Evolutionary conservation across 805 yeast genomes (phyloP), one percentile per base, ranked within the genome.

Genomic region (Zygosaccharomyces kombuchaensis): DNA sequence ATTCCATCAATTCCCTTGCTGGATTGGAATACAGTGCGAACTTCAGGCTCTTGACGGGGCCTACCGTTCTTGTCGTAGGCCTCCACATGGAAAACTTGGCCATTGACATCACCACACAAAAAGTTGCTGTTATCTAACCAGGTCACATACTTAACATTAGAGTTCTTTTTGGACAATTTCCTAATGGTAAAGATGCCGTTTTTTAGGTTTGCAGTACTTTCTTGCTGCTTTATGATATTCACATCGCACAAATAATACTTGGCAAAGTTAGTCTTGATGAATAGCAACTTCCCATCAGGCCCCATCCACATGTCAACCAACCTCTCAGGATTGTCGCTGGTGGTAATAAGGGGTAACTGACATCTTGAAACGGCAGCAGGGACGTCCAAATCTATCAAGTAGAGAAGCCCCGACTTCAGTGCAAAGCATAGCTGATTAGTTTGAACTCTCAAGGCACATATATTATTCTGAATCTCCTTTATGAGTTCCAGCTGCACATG

Each of bases 381-480:
- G 40, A 72, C 72, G 41, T 78, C 81, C 51, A 85, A 65, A 54
- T 84, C 80, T 26, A 86, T 83, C n/a, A 84, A 65, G 52, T 77
- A 77, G n/a, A 85, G 63, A 12, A 71, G 57, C 1, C 84, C 82
- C 7, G 73, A 64, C 40, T 67, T 68, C 45, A 80, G 67, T 0
- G 82, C 78, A 38, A 84, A 65, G 45, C 76, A 73, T 32, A 85
- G 72, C 5, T 76, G 64, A 54, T 84, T 84, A 48, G 72, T 70
- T 17, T 73, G 65, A 5, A 82, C 87, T 13, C 70, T 73, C 39
- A 84, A 59, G n/a, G 74, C 63, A 5, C 69, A 66, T 9, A 84
- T 72, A 21, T 72, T 68, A 44, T 62, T 60, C 12, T 52, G 48
- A 27, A 77, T 62, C 34, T 71, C 73, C 50, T 76, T 74, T 53